Percentiles rank a stretch among this genome's conserved stretches.
Evolutionary conservation across 2,329 filamentous ascomycete species (phyloP).

Genomic region (Aspergillus vadensis): DNA sequence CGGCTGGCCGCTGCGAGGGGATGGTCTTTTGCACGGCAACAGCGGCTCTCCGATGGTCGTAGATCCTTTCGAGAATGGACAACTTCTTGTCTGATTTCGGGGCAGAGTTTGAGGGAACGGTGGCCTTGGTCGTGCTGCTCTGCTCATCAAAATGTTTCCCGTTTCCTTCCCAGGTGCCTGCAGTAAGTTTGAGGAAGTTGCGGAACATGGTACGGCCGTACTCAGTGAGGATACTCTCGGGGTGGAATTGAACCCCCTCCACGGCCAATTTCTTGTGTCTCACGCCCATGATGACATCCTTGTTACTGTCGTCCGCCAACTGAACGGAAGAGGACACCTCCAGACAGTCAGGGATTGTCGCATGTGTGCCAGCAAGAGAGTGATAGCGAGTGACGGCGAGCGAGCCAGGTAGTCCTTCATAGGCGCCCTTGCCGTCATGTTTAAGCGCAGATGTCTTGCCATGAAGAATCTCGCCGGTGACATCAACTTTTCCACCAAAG

Average conservation of each 20-base stretch:
- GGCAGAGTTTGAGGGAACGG: conserved; percentile 23
- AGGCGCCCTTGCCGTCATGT: conserved; percentile 92
- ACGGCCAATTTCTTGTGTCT: conserved; percentile 86
- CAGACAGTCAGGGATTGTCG: conserved; percentile 79
- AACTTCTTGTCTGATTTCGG: conserved; percentile 60
- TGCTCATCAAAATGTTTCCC: conserved; percentile 42
- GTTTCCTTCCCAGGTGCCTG: conserved; percentile 89
- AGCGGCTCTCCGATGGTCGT: conserved; percentile 72
- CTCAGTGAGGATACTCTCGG: conserved; percentile 92
- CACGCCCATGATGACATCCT: conserved; percentile 93
- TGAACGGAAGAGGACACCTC: conserved; percentile 91
- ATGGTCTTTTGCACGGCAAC: conserved; percentile 81
- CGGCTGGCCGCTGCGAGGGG: conserved; percentile 78
- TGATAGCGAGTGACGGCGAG: conserved; percentile 94
- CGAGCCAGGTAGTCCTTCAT: conserved; percentile 74
- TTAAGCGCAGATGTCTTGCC: conserved; percentile 91
- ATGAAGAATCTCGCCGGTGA: conserved; percentile 93
- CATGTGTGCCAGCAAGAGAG: conserved; percentile 87
- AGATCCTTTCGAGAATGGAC: conserved; percentile 91
- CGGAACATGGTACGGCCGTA: conserved; percentile 85
- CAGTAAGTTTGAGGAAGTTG: conserved; percentile 86
- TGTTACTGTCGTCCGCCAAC: conserved; percentile 67
- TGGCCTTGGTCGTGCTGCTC: conserved; percentile 20
- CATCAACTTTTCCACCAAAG: conserved; percentile 87
- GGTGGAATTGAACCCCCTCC: conserved; percentile 98